Evolutionary conservation across 169 alveolate species (phyloP).

Genomic region (Cryptosporidium parvum): DNA sequence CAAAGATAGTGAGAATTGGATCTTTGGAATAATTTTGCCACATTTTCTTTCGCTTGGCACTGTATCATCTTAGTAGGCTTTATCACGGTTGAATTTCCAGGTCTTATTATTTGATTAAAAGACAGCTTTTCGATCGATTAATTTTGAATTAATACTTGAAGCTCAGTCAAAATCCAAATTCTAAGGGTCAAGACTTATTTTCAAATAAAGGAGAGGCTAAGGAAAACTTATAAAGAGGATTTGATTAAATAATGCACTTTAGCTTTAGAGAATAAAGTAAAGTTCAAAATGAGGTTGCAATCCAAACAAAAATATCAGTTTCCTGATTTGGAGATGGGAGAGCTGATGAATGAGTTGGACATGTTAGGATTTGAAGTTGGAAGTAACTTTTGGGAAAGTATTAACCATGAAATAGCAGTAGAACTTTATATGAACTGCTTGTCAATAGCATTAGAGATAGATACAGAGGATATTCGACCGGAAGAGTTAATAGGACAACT

Average conservation of each 20-base stretch:
- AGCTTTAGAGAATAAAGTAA: neutral
- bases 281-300: slow-evolving; percentile 4
- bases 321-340: slow-evolving; percentile 66
- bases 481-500: slow-evolving; percentile 60
- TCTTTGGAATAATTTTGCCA: too few relatives aligned
- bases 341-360: slow-evolving; percentile 65
- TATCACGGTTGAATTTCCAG: too few relatives aligned
- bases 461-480: slow-evolving; percentile 66
- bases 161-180: neutral
- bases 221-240: neutral
- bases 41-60: neutral
- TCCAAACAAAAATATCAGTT: slow-evolving; percentile 50
- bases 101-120: too few relatives aligned
- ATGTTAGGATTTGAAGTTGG: slow-evolving; percentile 71
- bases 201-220: neutral
- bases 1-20: neutral
- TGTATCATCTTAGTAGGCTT: neutral
- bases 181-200: neutral
- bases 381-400: slow-evolving; percentile 67
- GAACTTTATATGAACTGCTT: slow-evolving; percentile 67
- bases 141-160: too few relatives aligned
- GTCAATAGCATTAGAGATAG: slow-evolving; percentile 71
- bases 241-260: neutral
- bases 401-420: slow-evolving; percentile 51
- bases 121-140: neutral